These are phyloP conservation scores for Drechslerella coelobrocha DNA, from an alignment of 2,329 filamentous ascomycete species.

Conservation along the genomic window DNA sequence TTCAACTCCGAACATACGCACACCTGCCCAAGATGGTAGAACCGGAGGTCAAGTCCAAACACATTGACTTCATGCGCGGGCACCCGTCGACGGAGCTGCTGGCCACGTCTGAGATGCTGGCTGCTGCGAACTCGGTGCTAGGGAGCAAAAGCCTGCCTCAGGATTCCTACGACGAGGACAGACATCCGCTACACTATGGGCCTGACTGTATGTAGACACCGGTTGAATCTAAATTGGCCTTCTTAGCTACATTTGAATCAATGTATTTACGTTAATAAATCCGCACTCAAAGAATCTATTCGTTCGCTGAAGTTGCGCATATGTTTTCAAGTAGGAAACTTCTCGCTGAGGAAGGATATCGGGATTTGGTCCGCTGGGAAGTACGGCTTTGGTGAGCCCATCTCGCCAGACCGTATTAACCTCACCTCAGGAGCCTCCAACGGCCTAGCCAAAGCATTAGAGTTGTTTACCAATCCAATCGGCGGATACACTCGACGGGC, in stretches of 20 bases:
- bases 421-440: constrained; percentile 53
- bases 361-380: constrained; percentile 51
- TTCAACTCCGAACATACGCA: neutral
- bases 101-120: constrained; percentile 44
- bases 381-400: constrained; percentile 48
- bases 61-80: constrained; percentile 44
- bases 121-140: constrained; percentile 39
- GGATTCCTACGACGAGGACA: constrained; percentile 39
- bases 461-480: constrained; percentile 51
- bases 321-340: constrained; percentile 48
- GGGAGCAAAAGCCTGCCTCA: constrained; percentile 10
- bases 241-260: neutral
- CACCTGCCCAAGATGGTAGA: constrained; percentile 14
- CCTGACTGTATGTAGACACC: constrained; percentile 48
- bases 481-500: constrained; percentile 53
- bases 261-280: neutral
- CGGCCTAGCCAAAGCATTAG: constrained; percentile 50
- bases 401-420: constrained; percentile 50
- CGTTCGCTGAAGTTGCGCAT: neutral
- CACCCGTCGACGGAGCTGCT: constrained; percentile 40
- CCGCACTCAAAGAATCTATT: neutral
- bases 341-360: constrained; percentile 50
- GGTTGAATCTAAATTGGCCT: neutral
- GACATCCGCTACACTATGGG: constrained; percentile 53
- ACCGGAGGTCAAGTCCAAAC: constrained; percentile 23